phyloP scores from a whole-genome alignment of 805 yeast genomes.

The Zygoascus biomembranicola region DNA sequence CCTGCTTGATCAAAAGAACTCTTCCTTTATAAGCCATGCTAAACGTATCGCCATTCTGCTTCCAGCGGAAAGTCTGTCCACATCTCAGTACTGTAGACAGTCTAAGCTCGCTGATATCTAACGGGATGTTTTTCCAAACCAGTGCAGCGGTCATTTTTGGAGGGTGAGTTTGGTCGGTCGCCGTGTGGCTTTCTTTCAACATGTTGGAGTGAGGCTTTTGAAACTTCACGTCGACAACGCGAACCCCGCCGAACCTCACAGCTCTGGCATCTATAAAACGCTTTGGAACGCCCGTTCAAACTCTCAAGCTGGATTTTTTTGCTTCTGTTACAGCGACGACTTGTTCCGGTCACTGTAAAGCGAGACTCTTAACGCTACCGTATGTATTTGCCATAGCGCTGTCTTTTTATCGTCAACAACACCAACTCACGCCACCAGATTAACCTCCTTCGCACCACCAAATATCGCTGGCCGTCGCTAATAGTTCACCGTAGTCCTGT shows the following conservation, averaged over 20 bases:
- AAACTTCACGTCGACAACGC: not conserved
- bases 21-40: conserved; percentile 42
- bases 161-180: not conserved
- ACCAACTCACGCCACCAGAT: not conserved
- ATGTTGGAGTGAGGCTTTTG: not conserved
- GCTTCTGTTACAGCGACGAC: not conserved
- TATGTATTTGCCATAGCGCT: not conserved
- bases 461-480: not conserved
- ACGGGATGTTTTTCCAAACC: conserved; percentile 19
- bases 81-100: conserved; percentile 63
- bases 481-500: not conserved
- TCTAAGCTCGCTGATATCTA: conserved; percentile 39
- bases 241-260: not conserved
- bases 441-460: not conserved
- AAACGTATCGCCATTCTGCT: conserved; percentile 50
- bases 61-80: conserved; percentile 85
- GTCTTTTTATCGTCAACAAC: not conserved
- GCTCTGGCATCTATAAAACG: no score
- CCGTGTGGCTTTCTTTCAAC: not conserved
- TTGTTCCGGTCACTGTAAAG: not conserved
- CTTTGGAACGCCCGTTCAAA: no score
- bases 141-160: not conserved
- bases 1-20: conserved; percentile 60
- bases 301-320: no score
- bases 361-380: not conserved